phyloP scores from a whole-genome alignment of 1,139 yeast genomes.

The Lodderomyces theae region DNA sequence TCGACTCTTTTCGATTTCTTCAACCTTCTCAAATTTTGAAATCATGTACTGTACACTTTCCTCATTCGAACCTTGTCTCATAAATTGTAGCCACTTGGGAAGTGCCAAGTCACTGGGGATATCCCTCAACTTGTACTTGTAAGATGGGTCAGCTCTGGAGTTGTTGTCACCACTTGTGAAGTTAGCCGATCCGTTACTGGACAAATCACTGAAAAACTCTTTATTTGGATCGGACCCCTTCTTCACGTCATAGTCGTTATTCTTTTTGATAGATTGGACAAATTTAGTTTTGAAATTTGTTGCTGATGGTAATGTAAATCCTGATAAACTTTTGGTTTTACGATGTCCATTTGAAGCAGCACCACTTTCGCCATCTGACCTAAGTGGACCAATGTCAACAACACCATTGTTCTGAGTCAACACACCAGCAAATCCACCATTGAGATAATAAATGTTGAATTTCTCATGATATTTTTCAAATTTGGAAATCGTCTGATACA shows the following conservation, averaged over 20 bases:
- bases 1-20: constrained; percentile 48
- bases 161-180: not conserved
- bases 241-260: constrained; percentile 10
- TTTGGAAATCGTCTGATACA: constrained; percentile 43
- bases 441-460: constrained; percentile 32
- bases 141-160: constrained; percentile 16
- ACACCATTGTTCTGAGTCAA: constrained; percentile 1
- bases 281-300: constrained; percentile 31
- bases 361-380: constrained; percentile 1
- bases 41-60: constrained; percentile 32
- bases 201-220: constrained; percentile 1
- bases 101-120: constrained; percentile 17
- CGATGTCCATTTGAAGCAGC: constrained; percentile 4
- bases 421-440: constrained; percentile 33
- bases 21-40: constrained; percentile 45
- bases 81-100: constrained; percentile 50
- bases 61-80: constrained; percentile 21
- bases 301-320: constrained; percentile 37
- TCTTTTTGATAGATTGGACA: constrained; percentile 31
- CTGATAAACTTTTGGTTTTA: constrained; percentile 20
- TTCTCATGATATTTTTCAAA: constrained; percentile 27
- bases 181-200: not conserved
- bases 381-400: constrained; percentile 3
- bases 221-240: not conserved
- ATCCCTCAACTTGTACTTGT: constrained; percentile 26